Evolutionary conservation across 768 basidiomycete species (phyloP), one percentile per base, ranked within the genome.

Genomic region (Tephrocybe sp.): DNA sequence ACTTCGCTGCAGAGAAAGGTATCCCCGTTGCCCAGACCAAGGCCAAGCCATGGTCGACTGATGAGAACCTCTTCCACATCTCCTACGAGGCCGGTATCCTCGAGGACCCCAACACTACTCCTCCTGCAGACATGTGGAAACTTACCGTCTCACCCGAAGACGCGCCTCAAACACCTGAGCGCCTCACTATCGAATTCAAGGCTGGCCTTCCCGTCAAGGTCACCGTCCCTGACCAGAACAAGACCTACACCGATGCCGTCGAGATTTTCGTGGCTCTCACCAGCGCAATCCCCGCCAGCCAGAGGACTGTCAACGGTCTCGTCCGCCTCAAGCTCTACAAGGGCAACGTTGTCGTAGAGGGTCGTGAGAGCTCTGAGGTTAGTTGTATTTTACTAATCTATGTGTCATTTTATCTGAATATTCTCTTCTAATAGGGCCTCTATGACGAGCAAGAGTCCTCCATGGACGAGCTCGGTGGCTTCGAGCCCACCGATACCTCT

Each of bases 11-110:
- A 7, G 74, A 90, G 64, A 91, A 92, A 67, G 69, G 82, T 42
- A 95, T 99, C 57, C 94, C 94, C 48, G 94, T 99, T 52, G 79
- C 84, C 55, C 97, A 99, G 73, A 99, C 97, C 39, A 80, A 89
- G 10, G 80, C 94, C 47, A 97, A 98, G 73, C 95, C 97, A 30
- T 99, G 97, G 97, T 97, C 95, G 2, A 99, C 97, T 5, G 95
- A 99, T 67, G 97, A 98, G 74, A 99, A 98, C 74, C 79, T 99
- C 41, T 97, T 95, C 86, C 97, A 99, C 76, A 99, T 98, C 71
- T 98, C 97, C 15, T 99, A 97, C 73, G 97, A 99, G 70, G 95
- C 97, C 10, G 97, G 95, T 38, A 98, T 99, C 67, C 84, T 99
- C 56, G 97, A 99, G 69, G 89, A 98, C 64, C 97, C 97, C 55